phyloP scores from a whole-genome alignment of 768 basidiomycete genomes.

The Kondoa malvinella region DNA sequence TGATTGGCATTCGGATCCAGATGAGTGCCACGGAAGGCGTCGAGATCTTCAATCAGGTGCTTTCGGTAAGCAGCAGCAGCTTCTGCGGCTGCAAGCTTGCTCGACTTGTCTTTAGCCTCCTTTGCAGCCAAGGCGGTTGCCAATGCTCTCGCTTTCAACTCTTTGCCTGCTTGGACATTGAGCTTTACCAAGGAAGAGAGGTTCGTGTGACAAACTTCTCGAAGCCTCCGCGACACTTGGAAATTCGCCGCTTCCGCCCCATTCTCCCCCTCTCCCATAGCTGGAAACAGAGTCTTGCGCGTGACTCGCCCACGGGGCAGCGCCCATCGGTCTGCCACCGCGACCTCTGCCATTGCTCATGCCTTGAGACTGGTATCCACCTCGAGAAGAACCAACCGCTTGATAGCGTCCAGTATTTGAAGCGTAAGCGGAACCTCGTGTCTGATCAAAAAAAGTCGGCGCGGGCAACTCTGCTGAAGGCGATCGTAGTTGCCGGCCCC shows the following conservation, averaged over 20 bases:
- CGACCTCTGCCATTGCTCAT: background rate
- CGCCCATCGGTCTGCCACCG: background rate
- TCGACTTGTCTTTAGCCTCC: slow-evolving; percentile 22
- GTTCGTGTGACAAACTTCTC: slow-evolving; percentile 43
- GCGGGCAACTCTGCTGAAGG: background rate
- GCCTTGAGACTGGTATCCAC: background rate
- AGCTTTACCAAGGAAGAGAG: background rate
- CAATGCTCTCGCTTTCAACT: background rate
- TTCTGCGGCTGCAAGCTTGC: slow-evolving; percentile 38
- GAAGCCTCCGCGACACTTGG: slow-evolving; percentile 94
- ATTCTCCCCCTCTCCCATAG: background rate
- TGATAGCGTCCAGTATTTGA: background rate
- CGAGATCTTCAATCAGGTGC: slow-evolving; percentile 60
- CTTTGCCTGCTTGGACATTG: slow-evolving; percentile 19
- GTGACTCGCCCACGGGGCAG: background rate
- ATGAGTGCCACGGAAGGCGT: slow-evolving; percentile 86
- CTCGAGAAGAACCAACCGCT: background rate
- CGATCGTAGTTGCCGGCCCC: too few relatives aligned
- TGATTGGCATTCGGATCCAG: slow-evolving; percentile 84
- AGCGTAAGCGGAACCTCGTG: background rate
- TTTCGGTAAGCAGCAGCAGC: slow-evolving; percentile 45
- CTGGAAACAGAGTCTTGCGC: background rate
- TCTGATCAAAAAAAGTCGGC: background rate
- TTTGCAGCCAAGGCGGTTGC: slow-evolving; percentile 18
- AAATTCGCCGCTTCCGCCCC: slow-evolving; percentile 44